phyloP scores from a whole-genome alignment of 2,329 filamentous ascomycete species.

The Phaeosphaeria sp. region DNA sequence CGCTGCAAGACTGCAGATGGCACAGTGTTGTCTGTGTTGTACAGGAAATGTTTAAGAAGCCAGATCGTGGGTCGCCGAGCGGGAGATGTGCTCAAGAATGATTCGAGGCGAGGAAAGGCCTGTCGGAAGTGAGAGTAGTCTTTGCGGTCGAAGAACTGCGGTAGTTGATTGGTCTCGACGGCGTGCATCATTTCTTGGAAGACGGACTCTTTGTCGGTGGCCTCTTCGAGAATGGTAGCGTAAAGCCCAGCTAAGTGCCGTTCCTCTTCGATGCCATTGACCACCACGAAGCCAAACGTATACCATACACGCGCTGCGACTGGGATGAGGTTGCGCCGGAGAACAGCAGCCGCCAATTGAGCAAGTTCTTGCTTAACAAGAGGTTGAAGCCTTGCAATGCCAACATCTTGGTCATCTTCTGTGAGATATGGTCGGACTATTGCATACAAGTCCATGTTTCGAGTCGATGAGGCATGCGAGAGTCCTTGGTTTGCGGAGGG shows the following conservation, averaged over 20 bases:
- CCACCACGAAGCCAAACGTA: conserved; percentile 23
- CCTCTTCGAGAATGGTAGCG: conserved; percentile 6
- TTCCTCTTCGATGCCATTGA: conserved; percentile 11
- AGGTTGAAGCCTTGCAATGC: conserved; percentile 1
- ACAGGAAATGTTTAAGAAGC: conserved; percentile 25
- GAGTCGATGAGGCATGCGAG: not conserved
- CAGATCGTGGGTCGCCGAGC: conserved; percentile 16
- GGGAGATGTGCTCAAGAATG: conserved; percentile 12
- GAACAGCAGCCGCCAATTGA: conserved; percentile 2
- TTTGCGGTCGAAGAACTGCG: conserved; percentile 11
- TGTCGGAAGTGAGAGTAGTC: conserved; percentile 4
- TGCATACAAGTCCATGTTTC: not conserved
- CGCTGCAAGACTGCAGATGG: conserved; percentile 12
- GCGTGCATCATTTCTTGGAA: conserved; percentile 19
- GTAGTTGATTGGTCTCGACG: conserved; percentile 5
- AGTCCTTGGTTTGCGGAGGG: not conserved
- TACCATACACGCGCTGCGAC: conserved; percentile 10
- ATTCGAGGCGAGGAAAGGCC: conserved; percentile 8
- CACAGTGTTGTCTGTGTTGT: not conserved
- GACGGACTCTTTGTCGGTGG: not conserved
- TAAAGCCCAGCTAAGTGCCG: conserved; percentile 15
- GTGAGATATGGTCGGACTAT: not conserved
- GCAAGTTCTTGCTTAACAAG: conserved; percentile 6
- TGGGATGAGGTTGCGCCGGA: not conserved
- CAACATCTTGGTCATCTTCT: not conserved